phyloP scores from a whole-genome alignment of 2,329 filamentous ascomycete species.

The Diaporthe velutina region DNA sequence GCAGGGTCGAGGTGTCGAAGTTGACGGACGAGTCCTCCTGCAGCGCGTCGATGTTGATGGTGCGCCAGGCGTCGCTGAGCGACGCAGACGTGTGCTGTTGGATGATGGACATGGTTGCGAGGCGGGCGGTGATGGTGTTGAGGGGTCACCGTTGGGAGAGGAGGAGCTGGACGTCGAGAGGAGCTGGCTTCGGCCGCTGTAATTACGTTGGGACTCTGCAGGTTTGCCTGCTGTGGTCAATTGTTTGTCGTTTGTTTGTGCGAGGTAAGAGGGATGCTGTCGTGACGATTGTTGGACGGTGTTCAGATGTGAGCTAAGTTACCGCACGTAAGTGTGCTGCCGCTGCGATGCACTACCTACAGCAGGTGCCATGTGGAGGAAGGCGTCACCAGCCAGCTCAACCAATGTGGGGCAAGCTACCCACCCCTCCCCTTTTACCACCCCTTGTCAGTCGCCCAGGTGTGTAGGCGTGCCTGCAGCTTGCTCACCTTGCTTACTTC shows the following conservation, averaged over 20 bases:
- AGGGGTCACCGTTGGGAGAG: neutral
- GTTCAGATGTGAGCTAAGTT: neutral
- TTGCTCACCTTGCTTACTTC: neutral
- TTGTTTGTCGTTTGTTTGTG: neutral
- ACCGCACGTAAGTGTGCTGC: neutral
- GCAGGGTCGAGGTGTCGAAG: conserved; percentile 89
- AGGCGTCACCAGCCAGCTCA: conserved; percentile 26
- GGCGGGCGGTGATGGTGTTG: neutral
- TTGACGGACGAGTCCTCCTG: conserved; percentile 91
- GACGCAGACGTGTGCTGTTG: conserved; percentile 73
- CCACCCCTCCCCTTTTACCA: conserved; percentile 5
- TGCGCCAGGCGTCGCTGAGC: conserved; percentile 79
- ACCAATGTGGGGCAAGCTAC: conserved; percentile 15
- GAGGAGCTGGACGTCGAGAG: neutral
- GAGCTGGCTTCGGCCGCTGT: neutral
- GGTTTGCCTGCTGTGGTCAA: neutral
- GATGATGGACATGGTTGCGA: conserved; percentile 71
- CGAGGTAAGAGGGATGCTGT: neutral
- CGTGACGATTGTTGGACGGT: neutral
- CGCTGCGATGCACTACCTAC: neutral
- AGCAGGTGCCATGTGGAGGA: conserved; percentile 25
- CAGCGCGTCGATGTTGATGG: conserved; percentile 93
- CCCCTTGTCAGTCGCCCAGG: neutral
- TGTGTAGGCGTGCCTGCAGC: neutral
- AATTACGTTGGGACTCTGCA: neutral